phyloP scores from a whole-genome alignment of 108 stramenopile species.

The Cylindrotheca fusiformis region DNA sequence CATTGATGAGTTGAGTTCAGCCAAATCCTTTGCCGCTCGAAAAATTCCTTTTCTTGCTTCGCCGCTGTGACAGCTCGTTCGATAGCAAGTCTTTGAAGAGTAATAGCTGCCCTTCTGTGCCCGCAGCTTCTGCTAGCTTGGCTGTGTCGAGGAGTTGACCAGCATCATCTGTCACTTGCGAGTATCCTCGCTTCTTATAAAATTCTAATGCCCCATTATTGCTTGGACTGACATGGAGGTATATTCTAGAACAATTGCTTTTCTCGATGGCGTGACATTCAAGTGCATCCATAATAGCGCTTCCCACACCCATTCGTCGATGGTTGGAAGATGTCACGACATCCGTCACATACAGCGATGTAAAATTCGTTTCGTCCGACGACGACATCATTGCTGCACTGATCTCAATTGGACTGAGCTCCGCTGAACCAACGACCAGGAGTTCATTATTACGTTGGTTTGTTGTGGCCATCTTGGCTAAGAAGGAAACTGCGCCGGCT shows the following conservation, averaged over 20 bases:
- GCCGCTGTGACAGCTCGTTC: too few species aligned
- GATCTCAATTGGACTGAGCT: slow-evolving; percentile 60
- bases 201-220: slow-evolving; percentile 43
- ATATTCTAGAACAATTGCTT: slow-evolving; percentile 1
- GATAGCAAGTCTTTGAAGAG: background rate
- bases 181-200: slow-evolving; percentile 47
- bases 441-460: background rate
- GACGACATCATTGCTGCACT: slow-evolving; percentile 9
- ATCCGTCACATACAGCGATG: slow-evolving; percentile 54
- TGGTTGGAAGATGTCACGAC: slow-evolving; percentile 46
- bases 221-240: slow-evolving; percentile 44
- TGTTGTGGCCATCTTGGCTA: slow-evolving; percentile 20
- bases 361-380: background rate
- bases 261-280: slow-evolving; percentile 25
- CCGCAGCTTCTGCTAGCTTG: slow-evolving; percentile 12
- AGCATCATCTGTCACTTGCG: background rate
- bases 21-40: too few species aligned
- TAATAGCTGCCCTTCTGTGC: slow-evolving; percentile 2
- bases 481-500: slow-evolving; percentile 41
- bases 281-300: slow-evolving; percentile 42
- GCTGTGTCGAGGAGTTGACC: background rate
- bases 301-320: slow-evolving; percentile 52
- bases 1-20: too few species aligned
- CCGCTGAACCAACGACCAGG: slow-evolving; percentile 48
- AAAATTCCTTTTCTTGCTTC: too few species aligned